Conservation (phyloP, 345 rosid genomes). For the Cardamine occulta region DNA sequence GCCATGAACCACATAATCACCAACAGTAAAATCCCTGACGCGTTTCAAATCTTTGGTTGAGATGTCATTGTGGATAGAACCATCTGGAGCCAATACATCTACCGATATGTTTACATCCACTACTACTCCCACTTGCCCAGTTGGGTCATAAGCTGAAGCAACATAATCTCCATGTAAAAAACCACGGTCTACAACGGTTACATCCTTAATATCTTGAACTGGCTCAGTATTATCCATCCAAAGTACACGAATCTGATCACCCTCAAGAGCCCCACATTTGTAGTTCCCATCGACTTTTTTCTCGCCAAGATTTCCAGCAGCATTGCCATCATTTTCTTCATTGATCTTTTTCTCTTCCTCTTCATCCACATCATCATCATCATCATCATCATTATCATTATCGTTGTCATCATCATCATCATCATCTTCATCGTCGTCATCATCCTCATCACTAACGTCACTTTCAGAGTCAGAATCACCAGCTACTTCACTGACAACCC, state of each 20-base stretch:
- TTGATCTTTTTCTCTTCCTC: constrained; percentile 34
- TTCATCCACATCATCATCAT: constrained; percentile 35
- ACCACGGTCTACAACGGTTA: constrained; percentile 81
- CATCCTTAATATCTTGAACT: constrained; percentile 61
- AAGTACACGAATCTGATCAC: constrained; percentile 83
- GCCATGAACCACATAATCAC: constrained; percentile 88
- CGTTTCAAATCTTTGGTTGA: constrained; percentile 79
- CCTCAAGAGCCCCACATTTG: constrained; percentile 64
- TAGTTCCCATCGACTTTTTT: constrained; percentile 42
- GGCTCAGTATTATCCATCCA: constrained; percentile 85
- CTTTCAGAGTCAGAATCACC: constrained; percentile 93
- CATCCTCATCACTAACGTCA: constrained; percentile 65
- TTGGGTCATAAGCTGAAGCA: constrained; percentile 78
- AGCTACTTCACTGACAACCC: constrained; percentile 89
- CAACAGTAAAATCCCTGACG: constrained; percentile 81
- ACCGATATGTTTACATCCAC: constrained; percentile 74
- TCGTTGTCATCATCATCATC: constrained; percentile 43
- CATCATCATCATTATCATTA: constrained; percentile 20
- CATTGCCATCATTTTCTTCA: constrained; percentile 48
- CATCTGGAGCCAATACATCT: constrained; percentile 74
- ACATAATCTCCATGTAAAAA: constrained; percentile 92
- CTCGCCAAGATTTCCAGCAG: constrained; percentile 40
- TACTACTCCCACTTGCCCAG: constrained; percentile 91
- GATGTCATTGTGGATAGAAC: constrained; percentile 62
- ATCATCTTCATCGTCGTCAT: constrained; percentile 50